These are phyloP conservation scores for Pichia nakasei DNA, from an alignment of 805 yeast genomes.

Conservation along the genomic window DNA sequence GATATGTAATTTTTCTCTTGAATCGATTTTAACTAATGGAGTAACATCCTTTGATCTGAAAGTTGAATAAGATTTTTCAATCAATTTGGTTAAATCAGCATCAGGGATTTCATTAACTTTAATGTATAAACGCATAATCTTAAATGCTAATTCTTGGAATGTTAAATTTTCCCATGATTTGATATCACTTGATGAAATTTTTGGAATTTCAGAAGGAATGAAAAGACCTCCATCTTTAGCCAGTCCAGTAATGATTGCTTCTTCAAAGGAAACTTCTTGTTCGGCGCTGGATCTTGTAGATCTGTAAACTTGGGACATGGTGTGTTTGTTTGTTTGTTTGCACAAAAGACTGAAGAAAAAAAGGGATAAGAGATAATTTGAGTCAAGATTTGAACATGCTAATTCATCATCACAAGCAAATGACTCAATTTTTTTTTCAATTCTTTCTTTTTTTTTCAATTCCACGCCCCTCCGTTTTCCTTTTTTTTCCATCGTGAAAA, in stretches of 20 bases:
- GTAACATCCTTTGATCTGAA: slow-evolving; percentile 86
- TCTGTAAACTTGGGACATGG: slow-evolving; percentile 58
- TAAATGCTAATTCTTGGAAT: slow-evolving; percentile 81
- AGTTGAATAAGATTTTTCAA: slow-evolving; percentile 74
- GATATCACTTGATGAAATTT: slow-evolving; percentile 44
- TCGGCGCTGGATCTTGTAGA: slow-evolving; percentile 60
- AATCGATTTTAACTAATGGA: slow-evolving; percentile 54
- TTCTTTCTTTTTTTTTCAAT: no score
- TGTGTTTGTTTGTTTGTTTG: not conserved
- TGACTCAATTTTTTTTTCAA: no score
- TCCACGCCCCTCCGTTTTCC: no score
- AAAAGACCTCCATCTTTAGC: slow-evolving; percentile 97
- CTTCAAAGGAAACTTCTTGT: slow-evolving; percentile 61
- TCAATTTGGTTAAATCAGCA: slow-evolving; percentile 53
- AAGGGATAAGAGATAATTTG: not conserved
- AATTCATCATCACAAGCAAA: no score
- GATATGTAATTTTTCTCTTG: slow-evolving; percentile 49
- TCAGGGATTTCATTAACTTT: slow-evolving; percentile 63
- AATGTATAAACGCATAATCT: slow-evolving; percentile 76
- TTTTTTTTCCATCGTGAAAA: no score
- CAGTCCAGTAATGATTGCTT: slow-evolving; percentile 79
- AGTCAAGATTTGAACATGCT: no score
- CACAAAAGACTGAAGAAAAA: not conserved
- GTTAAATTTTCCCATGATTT: slow-evolving; percentile 62
- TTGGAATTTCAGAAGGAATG: slow-evolving; percentile 77